Evolutionary conservation across 2,329 filamentous ascomycete genomes (phyloP).

Genomic region (Ceratocystis papillata): DNA sequence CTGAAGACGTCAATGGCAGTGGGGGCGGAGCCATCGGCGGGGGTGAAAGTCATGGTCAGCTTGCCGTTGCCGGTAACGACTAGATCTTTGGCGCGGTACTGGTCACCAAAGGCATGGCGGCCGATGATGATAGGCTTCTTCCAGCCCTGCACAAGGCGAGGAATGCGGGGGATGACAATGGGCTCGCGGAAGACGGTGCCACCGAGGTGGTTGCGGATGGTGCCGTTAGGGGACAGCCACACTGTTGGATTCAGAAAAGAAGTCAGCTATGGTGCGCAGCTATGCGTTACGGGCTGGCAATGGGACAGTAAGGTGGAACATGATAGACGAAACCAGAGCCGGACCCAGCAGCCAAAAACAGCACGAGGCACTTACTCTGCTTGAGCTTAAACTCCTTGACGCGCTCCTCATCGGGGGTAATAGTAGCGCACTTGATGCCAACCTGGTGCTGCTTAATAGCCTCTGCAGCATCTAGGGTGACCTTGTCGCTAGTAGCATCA

Average conservation of each 20-base stretch:
- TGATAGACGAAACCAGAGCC: not conserved
- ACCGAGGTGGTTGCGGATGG: constrained; percentile 62
- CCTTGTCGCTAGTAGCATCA: constrained; percentile 90
- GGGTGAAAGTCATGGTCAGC: constrained; percentile 90
- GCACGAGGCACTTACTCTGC: constrained; percentile 57
- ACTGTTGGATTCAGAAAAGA: constrained; percentile 40
- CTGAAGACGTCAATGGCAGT: constrained; percentile 83
- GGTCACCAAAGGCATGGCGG: constrained; percentile 95
- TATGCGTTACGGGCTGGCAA: not conserved
- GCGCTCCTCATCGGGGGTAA: constrained; percentile 92
- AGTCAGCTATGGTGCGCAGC: constrained; percentile 5
- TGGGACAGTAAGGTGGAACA: too few relatives aligned
- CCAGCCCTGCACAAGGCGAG: constrained; percentile 91
- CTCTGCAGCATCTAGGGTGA: constrained; percentile 88
- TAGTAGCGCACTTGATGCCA: constrained; percentile 98
- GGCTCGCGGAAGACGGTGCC: constrained; percentile 98
- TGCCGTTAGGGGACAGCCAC: constrained; percentile 98
- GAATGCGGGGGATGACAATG: constrained; percentile 89
- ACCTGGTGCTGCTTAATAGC: constrained; percentile 99
- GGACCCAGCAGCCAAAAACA: not conserved
- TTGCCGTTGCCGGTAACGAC: constrained; percentile 76
- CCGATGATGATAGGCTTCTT: constrained; percentile 99
- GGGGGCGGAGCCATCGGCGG: constrained; percentile 60
- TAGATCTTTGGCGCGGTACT: constrained; percentile 92
- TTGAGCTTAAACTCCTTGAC: constrained; percentile 98